Conservation (phyloP, 345 rosid genomes). For the Camelina sativa region DNA sequence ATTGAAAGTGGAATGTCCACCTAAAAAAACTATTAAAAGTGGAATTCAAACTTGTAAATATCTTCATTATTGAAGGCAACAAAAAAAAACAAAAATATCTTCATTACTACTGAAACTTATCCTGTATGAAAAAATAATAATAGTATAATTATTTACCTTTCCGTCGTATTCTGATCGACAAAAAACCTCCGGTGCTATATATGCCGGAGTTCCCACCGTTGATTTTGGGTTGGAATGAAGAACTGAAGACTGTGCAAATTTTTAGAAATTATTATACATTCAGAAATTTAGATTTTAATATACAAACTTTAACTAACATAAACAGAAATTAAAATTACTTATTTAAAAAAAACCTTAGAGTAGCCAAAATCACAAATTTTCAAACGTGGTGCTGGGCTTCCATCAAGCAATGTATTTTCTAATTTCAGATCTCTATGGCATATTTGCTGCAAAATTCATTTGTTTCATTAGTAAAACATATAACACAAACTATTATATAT, state of each 20-base stretch:
- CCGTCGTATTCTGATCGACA: conserved; percentile 83
- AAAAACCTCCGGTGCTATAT: conserved; percentile 95
- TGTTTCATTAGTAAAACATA: background rate
- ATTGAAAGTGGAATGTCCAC: conserved; percentile 28
- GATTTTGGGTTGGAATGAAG: conserved; percentile 95
- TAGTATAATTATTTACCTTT: conserved; percentile 55
- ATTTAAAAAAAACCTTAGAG: conserved; percentile 66
- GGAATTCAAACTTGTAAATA: conserved; percentile 34
- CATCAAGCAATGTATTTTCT: conserved; percentile 88
- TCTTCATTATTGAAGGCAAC: background rate
- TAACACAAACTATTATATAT: background rate
- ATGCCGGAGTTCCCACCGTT: conserved; percentile 99
- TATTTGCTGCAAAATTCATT: conserved; percentile 67
- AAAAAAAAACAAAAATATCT: conserved; percentile 10
- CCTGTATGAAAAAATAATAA: conserved; percentile 3
- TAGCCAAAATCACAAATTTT: conserved; percentile 98
- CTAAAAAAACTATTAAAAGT: conserved; percentile 26
- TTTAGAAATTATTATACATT: background rate
- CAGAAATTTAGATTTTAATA: background rate
- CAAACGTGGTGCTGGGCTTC: conserved; percentile 89
- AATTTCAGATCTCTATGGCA: conserved; percentile 92
- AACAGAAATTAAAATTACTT: no score
- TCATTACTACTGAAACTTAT: background rate
- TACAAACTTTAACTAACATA: background rate
- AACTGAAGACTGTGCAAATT: conserved; percentile 65